Conservation (phyloP, 192 early-diverging fungal species). For the Linnemannia zychae region DNA sequence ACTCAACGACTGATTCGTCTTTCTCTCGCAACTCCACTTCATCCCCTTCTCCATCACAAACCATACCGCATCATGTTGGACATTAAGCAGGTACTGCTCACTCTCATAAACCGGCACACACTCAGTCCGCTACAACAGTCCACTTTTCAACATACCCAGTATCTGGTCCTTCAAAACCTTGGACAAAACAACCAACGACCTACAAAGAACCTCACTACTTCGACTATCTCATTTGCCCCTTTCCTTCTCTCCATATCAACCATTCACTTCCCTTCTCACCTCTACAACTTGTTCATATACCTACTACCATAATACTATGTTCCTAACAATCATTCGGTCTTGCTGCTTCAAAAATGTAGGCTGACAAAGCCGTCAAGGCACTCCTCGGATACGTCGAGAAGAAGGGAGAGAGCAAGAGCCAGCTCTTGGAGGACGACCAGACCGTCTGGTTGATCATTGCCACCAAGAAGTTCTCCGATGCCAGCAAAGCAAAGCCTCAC, state of each 20-base stretch:
- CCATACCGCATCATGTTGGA: constrained; percentile 24
- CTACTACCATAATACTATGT: background rate
- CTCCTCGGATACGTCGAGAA: constrained; percentile 61
- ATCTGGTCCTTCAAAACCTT: background rate
- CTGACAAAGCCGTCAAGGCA: constrained; percentile 69
- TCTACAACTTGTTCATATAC: background rate
- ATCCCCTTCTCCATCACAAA: constrained; percentile 11
- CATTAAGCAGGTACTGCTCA: constrained; percentile 34
- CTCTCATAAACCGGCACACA: background rate
- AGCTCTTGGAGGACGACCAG: constrained; percentile 68
- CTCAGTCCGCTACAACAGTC: background rate
- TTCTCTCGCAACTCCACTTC: background rate
- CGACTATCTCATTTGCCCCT: background rate
- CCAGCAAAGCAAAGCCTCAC: constrained; percentile 72
- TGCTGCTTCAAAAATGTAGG: constrained; percentile 41
- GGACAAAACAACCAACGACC: background rate
- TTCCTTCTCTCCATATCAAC: background rate
- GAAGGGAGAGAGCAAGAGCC: constrained; percentile 58
- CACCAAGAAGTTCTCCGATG: constrained; percentile 77
- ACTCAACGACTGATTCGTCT: background rate
- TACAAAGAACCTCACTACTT: background rate
- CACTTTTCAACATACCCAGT: background rate
- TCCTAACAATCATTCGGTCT: background rate
- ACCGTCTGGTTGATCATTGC: constrained; percentile 73
- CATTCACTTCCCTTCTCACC: background rate